Percentiles rank a stretch among this genome's conserved stretches.
Conservation (phyloP, 1,284 basidiomycete genomes). For the Farysia itapuensis region DNA sequence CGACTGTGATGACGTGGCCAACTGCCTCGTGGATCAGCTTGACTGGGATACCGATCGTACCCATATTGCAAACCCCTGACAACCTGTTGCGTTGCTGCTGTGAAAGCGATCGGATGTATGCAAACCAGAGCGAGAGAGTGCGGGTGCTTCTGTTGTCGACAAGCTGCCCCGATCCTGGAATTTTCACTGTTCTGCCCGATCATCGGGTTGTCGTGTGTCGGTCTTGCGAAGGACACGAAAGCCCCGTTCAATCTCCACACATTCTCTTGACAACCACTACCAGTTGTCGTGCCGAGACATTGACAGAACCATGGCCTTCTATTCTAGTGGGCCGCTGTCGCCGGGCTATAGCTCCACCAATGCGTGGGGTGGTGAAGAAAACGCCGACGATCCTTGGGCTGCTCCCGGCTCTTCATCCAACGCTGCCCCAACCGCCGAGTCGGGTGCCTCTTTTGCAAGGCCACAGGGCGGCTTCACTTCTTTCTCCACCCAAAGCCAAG, state of each 20-base stretch:
- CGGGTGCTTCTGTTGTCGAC: no score
- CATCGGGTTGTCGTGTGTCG: no score
- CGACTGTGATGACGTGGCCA: slow-evolving; percentile 94
- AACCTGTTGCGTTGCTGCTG: no score
- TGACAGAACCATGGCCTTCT: slow-evolving; percentile 39
- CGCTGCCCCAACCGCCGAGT: slow-evolving; percentile 4
- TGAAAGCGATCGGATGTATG: no score
- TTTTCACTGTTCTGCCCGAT: no score
- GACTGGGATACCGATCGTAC: slow-evolving; percentile 60
- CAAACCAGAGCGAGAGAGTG: no score
- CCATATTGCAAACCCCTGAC: no score
- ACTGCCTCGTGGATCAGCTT: slow-evolving; percentile 66
- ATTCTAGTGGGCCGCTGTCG: slow-evolving; percentile 32
- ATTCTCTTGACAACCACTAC: no score
- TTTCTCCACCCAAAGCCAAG: slow-evolving; percentile 22
- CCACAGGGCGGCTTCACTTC: slow-evolving; percentile 18
- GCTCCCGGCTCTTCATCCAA: slow-evolving; percentile 15
- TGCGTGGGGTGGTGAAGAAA: slow-evolving; percentile 36
- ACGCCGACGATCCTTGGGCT: slow-evolving; percentile 39
- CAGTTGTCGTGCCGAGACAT: no score
- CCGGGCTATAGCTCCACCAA: slow-evolving; percentile 32
- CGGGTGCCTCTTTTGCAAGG: slow-evolving; percentile 1
- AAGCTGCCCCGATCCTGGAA: no score
- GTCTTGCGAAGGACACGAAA: no score
- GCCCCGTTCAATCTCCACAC: no score